Percentiles rank a stretch among this genome's conserved stretches.
Conservation (phyloP, 371 early-diverging fungal species). For the Saksenaea vasiformis region DNA sequence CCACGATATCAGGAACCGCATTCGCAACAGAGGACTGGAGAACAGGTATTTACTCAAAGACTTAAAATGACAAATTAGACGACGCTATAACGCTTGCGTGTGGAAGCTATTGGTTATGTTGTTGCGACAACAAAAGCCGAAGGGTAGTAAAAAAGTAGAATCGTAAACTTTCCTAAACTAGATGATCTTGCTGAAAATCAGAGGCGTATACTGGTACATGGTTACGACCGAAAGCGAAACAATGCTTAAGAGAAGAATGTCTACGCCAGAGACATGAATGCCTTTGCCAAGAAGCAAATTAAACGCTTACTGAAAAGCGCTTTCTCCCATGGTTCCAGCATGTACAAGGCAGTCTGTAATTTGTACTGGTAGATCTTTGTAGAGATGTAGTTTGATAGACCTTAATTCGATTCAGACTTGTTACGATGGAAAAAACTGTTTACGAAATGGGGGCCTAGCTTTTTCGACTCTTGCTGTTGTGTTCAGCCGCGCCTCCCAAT, state of each 20-base stretch:
- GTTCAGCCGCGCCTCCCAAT: too few species aligned
- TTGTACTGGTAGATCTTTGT: conserved; percentile 80
- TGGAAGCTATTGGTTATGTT: too few species aligned
- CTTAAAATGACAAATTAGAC: too few species aligned
- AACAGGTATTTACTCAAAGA: too few species aligned
- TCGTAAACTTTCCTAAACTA: neutral
- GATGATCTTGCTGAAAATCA: conserved; percentile 31
- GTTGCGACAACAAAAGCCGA: neutral
- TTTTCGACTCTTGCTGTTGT: neutral
- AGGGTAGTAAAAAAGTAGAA: neutral
- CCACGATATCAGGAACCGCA: too few species aligned
- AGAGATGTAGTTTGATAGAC: conserved; percentile 33
- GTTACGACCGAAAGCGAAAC: conserved; percentile 41
- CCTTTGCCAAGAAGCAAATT: neutral
- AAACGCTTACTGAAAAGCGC: conserved; percentile 71
- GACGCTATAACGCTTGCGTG: too few species aligned
- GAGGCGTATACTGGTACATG: conserved; percentile 47
- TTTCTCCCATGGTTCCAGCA: conserved; percentile 94
- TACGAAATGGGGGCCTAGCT: neutral
- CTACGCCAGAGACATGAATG: conserved; percentile 16
- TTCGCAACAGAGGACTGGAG: too few species aligned
- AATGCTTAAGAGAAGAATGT: conserved; percentile 42
- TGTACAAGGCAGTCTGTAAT: conserved; percentile 85
- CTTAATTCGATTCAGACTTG: conserved; percentile 23
- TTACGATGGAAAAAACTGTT: neutral